Percentiles rank a stretch among this genome's conserved stretches.
Conservation (phyloP, 1,139 yeast species). For the Protomyces pachydermus region DNA sequence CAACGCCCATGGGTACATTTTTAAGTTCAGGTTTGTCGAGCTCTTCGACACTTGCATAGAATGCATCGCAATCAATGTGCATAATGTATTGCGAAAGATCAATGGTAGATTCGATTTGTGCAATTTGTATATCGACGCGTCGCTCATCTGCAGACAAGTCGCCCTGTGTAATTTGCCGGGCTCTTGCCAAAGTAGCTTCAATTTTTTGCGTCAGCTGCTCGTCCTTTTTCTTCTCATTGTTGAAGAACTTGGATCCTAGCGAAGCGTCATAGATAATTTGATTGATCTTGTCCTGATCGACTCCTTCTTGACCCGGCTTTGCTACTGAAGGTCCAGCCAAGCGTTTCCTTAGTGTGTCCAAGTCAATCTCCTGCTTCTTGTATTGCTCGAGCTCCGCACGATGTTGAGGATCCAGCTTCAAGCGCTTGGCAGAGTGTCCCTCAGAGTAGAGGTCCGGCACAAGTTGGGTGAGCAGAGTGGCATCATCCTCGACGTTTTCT, state of each 20-base stretch:
- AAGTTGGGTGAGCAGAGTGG: neutral
- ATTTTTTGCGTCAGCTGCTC: conserved; percentile 32
- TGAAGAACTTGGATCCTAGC: conserved; percentile 34
- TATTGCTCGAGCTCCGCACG: conserved; percentile 3
- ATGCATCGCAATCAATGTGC: conserved; percentile 79
- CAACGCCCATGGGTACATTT: conserved; percentile 62
- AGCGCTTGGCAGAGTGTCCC: conserved; percentile 2
- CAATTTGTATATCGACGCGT: conserved; percentile 27
- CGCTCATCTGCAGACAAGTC: conserved; percentile 31
- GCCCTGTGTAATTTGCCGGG: conserved; percentile 20
- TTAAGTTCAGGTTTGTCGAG: conserved; percentile 51
- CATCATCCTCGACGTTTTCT: neutral
- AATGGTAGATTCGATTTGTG: conserved; percentile 28
- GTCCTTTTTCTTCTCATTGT: conserved; percentile 33
- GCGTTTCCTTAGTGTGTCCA: conserved; percentile 31
- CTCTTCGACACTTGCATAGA: conserved; percentile 73
- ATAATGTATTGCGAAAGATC: conserved; percentile 44
- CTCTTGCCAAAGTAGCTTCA: conserved; percentile 25
- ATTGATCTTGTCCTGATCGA: conserved; percentile 34
- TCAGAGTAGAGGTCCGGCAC: neutral
- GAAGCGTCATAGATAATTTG: conserved; percentile 34
- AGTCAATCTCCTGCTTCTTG: conserved; percentile 19
- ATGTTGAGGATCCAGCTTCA: conserved; percentile 1
- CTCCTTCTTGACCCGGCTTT: conserved; percentile 35
- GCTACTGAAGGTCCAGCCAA: conserved; percentile 34